Conservation (phyloP, 108 stramenopile species). For the Nannochloropsis salina region DNA sequence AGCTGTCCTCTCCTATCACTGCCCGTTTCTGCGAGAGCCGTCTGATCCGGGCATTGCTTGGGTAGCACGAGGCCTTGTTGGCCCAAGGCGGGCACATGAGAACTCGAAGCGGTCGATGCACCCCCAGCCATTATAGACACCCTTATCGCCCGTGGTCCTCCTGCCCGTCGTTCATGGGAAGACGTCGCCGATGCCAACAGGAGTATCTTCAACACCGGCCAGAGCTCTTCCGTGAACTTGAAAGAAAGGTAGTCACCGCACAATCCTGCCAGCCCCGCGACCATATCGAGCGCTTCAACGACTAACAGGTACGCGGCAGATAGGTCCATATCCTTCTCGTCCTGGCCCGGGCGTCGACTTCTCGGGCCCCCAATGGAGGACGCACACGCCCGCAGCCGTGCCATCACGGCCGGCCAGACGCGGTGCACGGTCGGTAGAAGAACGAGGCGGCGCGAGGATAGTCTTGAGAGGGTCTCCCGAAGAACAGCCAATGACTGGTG, state of each 20-base stretch:
- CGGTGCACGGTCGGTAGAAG: slow-evolving; percentile 1
- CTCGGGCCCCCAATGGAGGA: neutral
- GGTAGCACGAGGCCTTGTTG: neutral
- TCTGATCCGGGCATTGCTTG: no score
- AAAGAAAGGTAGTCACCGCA: neutral
- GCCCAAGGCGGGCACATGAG: neutral
- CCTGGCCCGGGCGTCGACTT: neutral
- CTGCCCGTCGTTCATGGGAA: neutral
- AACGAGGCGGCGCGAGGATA: neutral
- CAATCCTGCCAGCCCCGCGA: neutral
- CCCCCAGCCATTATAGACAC: neutral
- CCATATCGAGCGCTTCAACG: neutral
- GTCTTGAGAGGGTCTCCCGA: neutral
- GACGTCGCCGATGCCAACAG: neutral
- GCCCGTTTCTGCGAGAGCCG: no score
- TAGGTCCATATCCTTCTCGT: neutral
- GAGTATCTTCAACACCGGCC: slow-evolving; percentile 5
- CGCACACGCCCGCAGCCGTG: neutral
- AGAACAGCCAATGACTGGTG: neutral
- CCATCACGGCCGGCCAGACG: neutral
- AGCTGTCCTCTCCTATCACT: neutral
- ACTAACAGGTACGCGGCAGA: neutral
- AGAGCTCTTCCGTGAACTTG: slow-evolving; percentile 3
- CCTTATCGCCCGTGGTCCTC: neutral
- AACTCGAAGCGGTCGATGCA: neutral